Evolutionary conservation across 192 early-diverging fungal genomes (phyloP).

Genomic region (Coemansia sp.): DNA sequence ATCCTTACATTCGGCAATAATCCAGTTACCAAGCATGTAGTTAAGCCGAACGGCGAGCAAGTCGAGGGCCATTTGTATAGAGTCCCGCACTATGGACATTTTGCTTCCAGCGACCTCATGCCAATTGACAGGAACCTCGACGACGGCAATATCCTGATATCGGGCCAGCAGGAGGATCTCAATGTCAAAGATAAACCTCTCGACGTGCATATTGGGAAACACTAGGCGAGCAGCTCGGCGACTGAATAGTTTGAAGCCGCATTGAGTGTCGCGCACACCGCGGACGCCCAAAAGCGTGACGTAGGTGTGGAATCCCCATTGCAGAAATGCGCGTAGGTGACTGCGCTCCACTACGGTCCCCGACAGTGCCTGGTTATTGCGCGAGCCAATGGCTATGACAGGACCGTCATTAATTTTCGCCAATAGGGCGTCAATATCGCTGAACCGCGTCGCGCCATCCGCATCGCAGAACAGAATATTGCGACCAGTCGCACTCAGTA

Average conservation of each 20-base stretch:
- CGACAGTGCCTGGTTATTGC: constrained; percentile 81
- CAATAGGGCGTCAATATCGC: constrained; percentile 74
- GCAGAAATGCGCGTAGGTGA: constrained; percentile 88
- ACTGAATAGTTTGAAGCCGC: constrained; percentile 95
- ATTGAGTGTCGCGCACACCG: constrained; percentile 93
- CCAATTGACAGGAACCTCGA: constrained; percentile 93
- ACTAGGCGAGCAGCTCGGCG: constrained; percentile 73
- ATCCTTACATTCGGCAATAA: constrained; percentile 4
- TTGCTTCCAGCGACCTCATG: constrained; percentile 97
- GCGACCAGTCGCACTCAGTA: constrained; percentile 75
- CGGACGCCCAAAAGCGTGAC: constrained; percentile 86
- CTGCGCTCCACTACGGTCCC: constrained; percentile 71
- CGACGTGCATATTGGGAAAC: constrained; percentile 90
- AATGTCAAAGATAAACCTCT: constrained; percentile 98
- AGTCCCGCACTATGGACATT: constrained; percentile 83
- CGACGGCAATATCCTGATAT: constrained; percentile 70
- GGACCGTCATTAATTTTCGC: constrained; percentile 41
- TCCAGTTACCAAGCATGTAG: constrained; percentile 83
- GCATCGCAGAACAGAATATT: constrained; percentile 91
- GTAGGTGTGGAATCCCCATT: constrained; percentile 91
- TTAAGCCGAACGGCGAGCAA: constrained; percentile 85
- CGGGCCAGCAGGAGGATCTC: constrained; percentile 87
- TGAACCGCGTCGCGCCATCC: constrained; percentile 92
- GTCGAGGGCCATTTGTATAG: constrained; percentile 88
- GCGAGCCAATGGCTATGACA: constrained; percentile 83